These are phyloP conservation scores for Haplosporangium sp. DNA, from an alignment of 371 early-diverging fungal species.

Conservation along the genomic window DNA sequence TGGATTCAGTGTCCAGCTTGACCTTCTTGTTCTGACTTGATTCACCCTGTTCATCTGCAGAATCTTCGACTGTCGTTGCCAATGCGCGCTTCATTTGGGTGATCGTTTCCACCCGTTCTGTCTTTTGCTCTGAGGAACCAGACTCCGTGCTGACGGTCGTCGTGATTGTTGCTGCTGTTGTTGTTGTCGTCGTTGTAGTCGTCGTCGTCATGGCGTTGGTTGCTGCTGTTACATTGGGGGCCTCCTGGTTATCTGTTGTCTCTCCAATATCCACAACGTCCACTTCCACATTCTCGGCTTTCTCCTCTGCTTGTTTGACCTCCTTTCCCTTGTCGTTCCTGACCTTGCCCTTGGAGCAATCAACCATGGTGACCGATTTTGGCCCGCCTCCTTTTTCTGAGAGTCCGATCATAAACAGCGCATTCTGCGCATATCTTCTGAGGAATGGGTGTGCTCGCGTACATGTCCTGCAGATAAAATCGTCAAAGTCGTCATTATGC, in stretches of 20 bases:
- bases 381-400: constrained; percentile 52
- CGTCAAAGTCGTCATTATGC: constrained; percentile 75
- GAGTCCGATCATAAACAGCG: constrained; percentile 64
- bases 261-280: constrained; percentile 3
- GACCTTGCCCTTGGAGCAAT: constrained; percentile 23
- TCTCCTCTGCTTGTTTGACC: neutral
- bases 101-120: constrained; percentile 22
- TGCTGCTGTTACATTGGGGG: constrained; percentile 3
- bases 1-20: constrained; percentile 12
- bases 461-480: constrained; percentile 84
- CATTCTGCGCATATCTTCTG: constrained; percentile 58
- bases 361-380: constrained; percentile 48
- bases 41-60: neutral
- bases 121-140: neutral
- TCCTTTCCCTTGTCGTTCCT: constrained; percentile 5
- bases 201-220: neutral
- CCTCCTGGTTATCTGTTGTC: too few relatives aligned
- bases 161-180: neutral
- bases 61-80: constrained; percentile 54
- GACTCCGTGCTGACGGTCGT: too few relatives aligned
- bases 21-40: constrained; percentile 15
- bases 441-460: constrained; percentile 71
- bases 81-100: constrained; percentile 56
- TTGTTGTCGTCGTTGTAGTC: neutral
- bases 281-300: neutral